Base-by-base conservation (phyloP, 139 green algal species). In the Desmodesmus armatus region DNA sequence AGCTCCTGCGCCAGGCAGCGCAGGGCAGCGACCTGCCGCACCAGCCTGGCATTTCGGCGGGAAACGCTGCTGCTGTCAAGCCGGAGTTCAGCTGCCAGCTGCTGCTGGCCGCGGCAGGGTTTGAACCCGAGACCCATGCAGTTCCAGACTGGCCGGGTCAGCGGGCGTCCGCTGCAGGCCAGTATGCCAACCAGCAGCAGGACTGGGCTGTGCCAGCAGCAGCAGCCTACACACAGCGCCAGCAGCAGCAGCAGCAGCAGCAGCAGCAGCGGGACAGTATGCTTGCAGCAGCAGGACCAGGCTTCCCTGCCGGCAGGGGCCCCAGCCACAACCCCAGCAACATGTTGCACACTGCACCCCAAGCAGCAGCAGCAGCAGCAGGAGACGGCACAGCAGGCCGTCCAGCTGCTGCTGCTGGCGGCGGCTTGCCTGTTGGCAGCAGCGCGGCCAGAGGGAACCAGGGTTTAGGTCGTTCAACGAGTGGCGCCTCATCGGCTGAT, bases 161-260 rank as follows among this genome's bases (percentile, higher is more conserved):
- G n/a, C n/a, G n/a, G n/a, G n/a, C n/a, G n/a, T n/a, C n/a, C n/a
- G n/a, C n/a, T n/a, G n/a, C n/a, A n/a, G n/a, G n/a, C n/a, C n/a
- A n/a, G n/a, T n/a, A n/a, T 25, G 29, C 43, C 35, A 25, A 75
- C 7, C 31, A 25, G 13, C 31, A 51, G 33, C 33, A 25, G 31
- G 33, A 27, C 13, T 43, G 11, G n/a, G 66, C 66, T 35, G 17
- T 7, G 7, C 15, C 66, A 44, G 27, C 71, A 62, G 71, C 43
- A 37, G 41, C 21, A 63, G 21, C 41, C 71, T 65, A 31, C 29
- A 3, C 53, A 25, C 31, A n/a, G 71, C 29, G 44, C 23, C 55
- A 71, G 43, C 47, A 43, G 75, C 75, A 82, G 7, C 51, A 55
- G 75, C 75, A 71, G 75, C 51, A 27, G 35, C 51, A 49, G 75